phyloP scores from a whole-genome alignment of 371 early-diverging fungal genomes.

The Nosema muscidifuracis region DNA sequence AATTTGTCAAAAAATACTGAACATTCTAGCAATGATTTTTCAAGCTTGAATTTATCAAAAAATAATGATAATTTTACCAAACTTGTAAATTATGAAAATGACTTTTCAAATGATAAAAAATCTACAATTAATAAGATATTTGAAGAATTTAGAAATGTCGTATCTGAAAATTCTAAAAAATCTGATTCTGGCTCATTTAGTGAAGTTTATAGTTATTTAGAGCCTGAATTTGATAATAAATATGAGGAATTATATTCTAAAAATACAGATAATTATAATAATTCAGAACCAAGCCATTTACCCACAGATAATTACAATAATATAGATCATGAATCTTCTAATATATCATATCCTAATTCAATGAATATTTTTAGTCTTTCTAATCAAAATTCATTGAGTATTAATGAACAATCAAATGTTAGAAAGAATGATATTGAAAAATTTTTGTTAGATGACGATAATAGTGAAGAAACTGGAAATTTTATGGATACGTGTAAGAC shows the following conservation, averaged over 20 bases:
- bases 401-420: background rate
- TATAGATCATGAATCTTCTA: no score
- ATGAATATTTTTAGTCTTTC: no score
- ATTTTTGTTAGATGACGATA: constrained; percentile 2
- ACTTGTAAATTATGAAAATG: background rate
- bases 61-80: background rate
- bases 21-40: background rate
- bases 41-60: background rate
- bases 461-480: background rate
- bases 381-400: background rate
- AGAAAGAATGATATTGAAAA: background rate
- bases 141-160: background rate
- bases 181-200: background rate
- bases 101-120: background rate
- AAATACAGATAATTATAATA: no score
- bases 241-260: background rate
- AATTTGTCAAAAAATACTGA: background rate
- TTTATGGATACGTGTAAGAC: background rate
- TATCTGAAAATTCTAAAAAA: background rate
- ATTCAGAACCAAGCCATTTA: no score
- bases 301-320: no score
- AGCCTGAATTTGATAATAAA: background rate
- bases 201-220: background rate
- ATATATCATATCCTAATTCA: no score
- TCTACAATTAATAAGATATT: background rate